Conservation (phyloP, 192 early-diverging fungal species). For the Thamnidium elegans region DNA sequence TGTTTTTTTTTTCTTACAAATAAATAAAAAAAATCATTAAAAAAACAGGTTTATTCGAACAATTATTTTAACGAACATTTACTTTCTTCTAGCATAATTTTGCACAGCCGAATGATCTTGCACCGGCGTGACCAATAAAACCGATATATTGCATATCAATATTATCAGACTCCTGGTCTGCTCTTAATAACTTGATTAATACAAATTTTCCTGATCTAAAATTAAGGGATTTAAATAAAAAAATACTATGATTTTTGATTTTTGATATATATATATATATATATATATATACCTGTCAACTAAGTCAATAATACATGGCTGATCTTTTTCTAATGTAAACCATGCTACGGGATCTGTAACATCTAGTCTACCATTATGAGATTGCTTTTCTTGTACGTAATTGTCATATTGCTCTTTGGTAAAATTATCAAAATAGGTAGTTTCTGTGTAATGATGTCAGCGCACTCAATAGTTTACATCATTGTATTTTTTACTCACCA, state of each 20-base stretch:
- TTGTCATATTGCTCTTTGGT: slow-evolving; percentile 29
- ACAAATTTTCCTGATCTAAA: slow-evolving; percentile 50
- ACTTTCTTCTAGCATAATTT: neutral
- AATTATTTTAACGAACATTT: too few species aligned
- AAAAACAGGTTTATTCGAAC: too few species aligned
- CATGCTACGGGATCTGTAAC: slow-evolving; percentile 35
- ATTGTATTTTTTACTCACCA: slow-evolving; percentile 9
- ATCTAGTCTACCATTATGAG: neutral
- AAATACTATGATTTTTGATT: neutral
- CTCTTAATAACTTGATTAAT: slow-evolving; percentile 48
- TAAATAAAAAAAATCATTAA: too few species aligned
- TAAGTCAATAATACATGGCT: slow-evolving; percentile 17
- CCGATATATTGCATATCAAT: slow-evolving; percentile 59
- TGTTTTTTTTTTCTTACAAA: too few species aligned
- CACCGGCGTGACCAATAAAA: slow-evolving; percentile 40
- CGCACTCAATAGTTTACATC: neutral
- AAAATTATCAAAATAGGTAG: slow-evolving; percentile 33
- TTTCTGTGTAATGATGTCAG: slow-evolving; percentile 19
- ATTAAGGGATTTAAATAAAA: neutral
- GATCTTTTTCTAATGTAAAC: slow-evolving; percentile 22
- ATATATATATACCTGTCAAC: slow-evolving; percentile 25
- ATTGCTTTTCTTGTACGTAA: slow-evolving; percentile 3
- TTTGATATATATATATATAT: neutral
- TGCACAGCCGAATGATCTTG: slow-evolving; percentile 26
- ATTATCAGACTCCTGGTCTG: slow-evolving; percentile 41